These are phyloP conservation scores for Cynanchum wilfordii DNA, from an alignment of 257 asterid species.

Conservation along the genomic window DNA sequence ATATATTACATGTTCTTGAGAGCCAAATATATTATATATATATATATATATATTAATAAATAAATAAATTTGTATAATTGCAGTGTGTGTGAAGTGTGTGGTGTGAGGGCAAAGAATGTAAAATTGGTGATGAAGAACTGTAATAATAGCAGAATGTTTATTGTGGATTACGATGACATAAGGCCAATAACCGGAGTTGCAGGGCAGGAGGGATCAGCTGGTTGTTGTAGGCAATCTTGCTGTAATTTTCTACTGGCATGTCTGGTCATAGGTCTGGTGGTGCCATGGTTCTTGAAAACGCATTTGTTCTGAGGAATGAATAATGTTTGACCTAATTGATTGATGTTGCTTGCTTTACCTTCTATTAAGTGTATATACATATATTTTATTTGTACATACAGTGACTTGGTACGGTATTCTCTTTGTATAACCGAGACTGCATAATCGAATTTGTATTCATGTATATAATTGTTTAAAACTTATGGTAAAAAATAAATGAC, in stretches of 20 bases:
- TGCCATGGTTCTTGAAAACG: slow-evolving; percentile 40
- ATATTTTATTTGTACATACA: too few relatives aligned
- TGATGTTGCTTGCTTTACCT: too few relatives aligned
- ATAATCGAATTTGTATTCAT: too few relatives aligned
- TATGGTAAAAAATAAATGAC: too few relatives aligned
- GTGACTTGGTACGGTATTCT: too few relatives aligned
- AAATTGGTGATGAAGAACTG: slow-evolving; percentile 10
- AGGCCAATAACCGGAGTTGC: slow-evolving; percentile 21
- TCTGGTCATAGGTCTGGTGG: slow-evolving; percentile 31
- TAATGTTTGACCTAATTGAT: background rate
- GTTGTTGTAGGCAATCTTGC: slow-evolving; percentile 27
- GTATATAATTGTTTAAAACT: too few relatives aligned
- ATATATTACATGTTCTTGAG: background rate
- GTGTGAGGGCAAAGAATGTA: slow-evolving; percentile 34
- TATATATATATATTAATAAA: too few relatives aligned
- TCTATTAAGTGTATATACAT: too few relatives aligned
- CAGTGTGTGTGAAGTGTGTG: slow-evolving; percentile 59
- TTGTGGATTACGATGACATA: slow-evolving; percentile 34
- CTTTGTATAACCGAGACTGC: too few relatives aligned
- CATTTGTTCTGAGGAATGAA: background rate
- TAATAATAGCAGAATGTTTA: slow-evolving; percentile 18
- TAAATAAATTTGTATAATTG: background rate
- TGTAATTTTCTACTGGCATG: slow-evolving; percentile 39
- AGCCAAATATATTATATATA: too few relatives aligned
- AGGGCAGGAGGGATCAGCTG: slow-evolving; percentile 6